A percentile compares a stretch with the other conserved stretches of the same genome.
These are phyloP conservation scores for Fusarium napiforme DNA, from an alignment of 2,329 filamentous ascomycete genomes.

Conservation along the genomic window DNA sequence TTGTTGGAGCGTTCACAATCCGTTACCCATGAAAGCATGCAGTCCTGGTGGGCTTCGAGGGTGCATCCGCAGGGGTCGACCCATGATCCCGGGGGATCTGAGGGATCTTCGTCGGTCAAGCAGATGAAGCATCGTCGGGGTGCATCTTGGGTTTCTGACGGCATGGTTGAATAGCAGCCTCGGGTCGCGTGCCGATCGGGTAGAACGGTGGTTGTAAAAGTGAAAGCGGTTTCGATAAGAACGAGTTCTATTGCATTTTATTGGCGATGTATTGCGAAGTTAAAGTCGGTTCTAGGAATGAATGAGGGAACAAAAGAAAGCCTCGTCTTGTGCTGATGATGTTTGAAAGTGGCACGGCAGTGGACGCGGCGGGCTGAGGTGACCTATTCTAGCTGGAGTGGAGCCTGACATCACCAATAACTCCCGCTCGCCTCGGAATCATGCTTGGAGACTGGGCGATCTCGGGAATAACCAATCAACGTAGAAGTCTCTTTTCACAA, in stretches of 20 bases:
- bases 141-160: constrained; percentile 26
- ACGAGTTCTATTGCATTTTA: constrained; percentile 22
- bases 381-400: constrained; percentile 21
- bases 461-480: constrained; percentile 17
- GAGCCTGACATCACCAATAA: constrained; percentile 33
- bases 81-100: constrained; percentile 69
- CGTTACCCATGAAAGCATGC: constrained; percentile 92
- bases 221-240: neutral
- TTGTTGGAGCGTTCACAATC: constrained; percentile 78
- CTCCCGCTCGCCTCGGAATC: constrained; percentile 8
- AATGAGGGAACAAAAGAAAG: neutral
- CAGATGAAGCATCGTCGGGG: constrained; percentile 71
- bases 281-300: neutral
- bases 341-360: constrained; percentile 16
- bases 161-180: constrained; percentile 22
- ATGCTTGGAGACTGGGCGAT: neutral
- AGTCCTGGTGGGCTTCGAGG: constrained; percentile 88
- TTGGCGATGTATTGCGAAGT: neutral
- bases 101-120: constrained; percentile 65
- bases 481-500: neutral
- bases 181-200: constrained; percentile 27
- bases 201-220: neutral
- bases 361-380: constrained; percentile 12
- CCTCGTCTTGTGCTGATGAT: constrained; percentile 15
- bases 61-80: constrained; percentile 91